Base-by-base conservation (phyloP, 768 basidiomycete species). In the Cyathus striatus region DNA sequence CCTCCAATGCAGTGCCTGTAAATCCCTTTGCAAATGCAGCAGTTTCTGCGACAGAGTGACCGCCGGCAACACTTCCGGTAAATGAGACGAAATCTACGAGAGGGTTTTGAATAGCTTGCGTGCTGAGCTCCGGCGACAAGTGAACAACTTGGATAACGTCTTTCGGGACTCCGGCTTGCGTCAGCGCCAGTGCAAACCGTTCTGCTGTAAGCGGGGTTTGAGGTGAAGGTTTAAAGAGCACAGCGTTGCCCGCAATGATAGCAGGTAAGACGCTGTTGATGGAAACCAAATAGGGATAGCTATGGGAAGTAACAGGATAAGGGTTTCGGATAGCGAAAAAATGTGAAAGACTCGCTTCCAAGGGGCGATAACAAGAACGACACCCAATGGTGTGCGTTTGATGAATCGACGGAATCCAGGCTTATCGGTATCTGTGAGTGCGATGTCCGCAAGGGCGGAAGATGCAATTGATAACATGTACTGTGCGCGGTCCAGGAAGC, bases 231-330 rank as follows among this genome's bases (percentile, higher is more conserved):
- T 98, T 99, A 57, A 98, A 69, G 35, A 99, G 60, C 9, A 97
- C 88, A 0, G 89, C 65, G 59, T 99, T 98, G 23, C 96, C 89
- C 4, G 94, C 81, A 22, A 98, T 69, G 49, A 99, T 69, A 1
- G 92, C 90, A 1, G 96, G 96, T 18, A 99, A 75, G 40, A 98
- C 81, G 3, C 90, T 83, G 63, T 99, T 99, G 62, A 97, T 76
- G 26, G 90, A 80, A 25, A 83, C 84, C 23, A 98, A 81, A 65
- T 92, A 93, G 0, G 93, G 93, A 63, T 77, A 95, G 60, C 89
- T 94, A 55, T 6, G 44, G 9, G 22, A 44, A 38, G 20, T 17
- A 42, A 23, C 32, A 20, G 14, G 30, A 32, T 18, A 41, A 18
- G 30, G 23, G 26, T 5, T 6, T 20, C 39, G 18, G 16, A 6